Evolutionary conservation across 805 yeast species (phyloP).

Genomic region (Soucietia sequanensis): DNA sequence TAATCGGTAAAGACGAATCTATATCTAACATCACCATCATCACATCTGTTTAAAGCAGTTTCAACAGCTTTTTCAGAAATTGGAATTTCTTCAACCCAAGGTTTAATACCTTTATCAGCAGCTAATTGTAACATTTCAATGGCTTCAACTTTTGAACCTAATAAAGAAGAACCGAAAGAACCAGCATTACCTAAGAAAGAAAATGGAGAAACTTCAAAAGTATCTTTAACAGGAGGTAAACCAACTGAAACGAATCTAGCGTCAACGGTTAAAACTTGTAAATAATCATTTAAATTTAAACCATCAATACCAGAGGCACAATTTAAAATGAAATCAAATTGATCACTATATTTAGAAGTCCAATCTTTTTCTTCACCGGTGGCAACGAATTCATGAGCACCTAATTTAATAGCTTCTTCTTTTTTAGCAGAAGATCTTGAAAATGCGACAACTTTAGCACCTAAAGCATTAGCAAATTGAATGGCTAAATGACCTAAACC

Average conservation of each 20-base stretch:
- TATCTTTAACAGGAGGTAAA: conserved; percentile 22
- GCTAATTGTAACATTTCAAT: conserved; percentile 36
- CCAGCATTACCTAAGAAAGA: conserved; percentile 23
- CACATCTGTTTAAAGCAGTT: conserved; percentile 31
- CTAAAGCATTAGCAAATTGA: conserved; percentile 58
- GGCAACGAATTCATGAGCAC: conserved; percentile 41
- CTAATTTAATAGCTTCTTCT: conserved; percentile 30
- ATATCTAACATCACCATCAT: conserved; percentile 35
- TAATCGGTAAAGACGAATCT: conserved; percentile 60
- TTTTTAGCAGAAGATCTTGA: conserved; percentile 28
- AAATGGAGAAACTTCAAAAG: conserved; percentile 18
- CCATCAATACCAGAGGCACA: conserved; percentile 52
- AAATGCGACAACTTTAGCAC: conserved; percentile 58
- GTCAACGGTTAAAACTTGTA: conserved; percentile 25
- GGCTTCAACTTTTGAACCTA: conserved; percentile 37
- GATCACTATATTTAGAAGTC: conserved; percentile 23
- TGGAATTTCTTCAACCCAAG: conserved; percentile 35
- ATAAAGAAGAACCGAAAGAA: conserved; percentile 25
- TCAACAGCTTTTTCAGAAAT: conserved; percentile 29
- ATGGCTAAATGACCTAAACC: conserved; percentile 69
- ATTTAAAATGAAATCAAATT: conserved; percentile 52
- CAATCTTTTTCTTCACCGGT: conserved; percentile 50
- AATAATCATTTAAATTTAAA: conserved; percentile 48
- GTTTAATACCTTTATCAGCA: conserved; percentile 31
- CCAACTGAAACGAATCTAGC: conserved; percentile 26